phyloP scores from a whole-genome alignment of 371 early-diverging fungal species.

The Mortierella sp. region DNA sequence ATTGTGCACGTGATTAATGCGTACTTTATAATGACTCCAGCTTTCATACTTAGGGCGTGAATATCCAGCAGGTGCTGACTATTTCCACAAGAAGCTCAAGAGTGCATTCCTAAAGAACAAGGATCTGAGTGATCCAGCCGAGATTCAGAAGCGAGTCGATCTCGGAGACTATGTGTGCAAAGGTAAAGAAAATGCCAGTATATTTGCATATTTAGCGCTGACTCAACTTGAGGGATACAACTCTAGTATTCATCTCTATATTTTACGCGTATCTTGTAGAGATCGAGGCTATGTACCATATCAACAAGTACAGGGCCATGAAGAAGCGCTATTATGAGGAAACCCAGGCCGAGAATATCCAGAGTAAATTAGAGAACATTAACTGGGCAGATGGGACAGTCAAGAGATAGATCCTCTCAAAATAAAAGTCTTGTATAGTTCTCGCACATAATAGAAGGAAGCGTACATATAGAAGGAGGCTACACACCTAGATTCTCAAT shows the following conservation, averaged over 20 bases:
- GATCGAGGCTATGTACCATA: constrained; percentile 80
- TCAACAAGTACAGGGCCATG: constrained; percentile 79
- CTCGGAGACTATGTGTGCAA: constrained; percentile 75
- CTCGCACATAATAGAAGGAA: background rate
- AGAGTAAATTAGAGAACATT: constrained; percentile 30
- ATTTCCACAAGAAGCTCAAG: constrained; percentile 72
- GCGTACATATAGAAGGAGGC: no score
- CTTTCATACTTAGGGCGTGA: constrained; percentile 72
- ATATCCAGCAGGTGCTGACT: constrained; percentile 71
- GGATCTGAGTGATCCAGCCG: constrained; percentile 64
- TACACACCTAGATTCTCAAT: no score
- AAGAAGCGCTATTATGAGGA: constrained; percentile 67
- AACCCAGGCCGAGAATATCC: constrained; percentile 25
- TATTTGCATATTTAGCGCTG: background rate
- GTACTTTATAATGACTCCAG: constrained; percentile 33
- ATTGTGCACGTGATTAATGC: background rate
- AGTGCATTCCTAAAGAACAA: constrained; percentile 75
- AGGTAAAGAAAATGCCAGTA: constrained; percentile 50
- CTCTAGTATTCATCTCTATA: background rate
- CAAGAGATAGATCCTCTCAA: constrained; percentile 6
- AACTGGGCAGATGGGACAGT: constrained; percentile 23
- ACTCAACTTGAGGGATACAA: no score
- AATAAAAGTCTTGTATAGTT: background rate
- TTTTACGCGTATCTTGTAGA: constrained; percentile 55
- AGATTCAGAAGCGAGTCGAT: constrained; percentile 72